Evolutionary conservation across 2,329 filamentous ascomycete species (phyloP), one percentile per base, ranked within the genome.

Genomic region (Madurella mycetomatis): DNA sequence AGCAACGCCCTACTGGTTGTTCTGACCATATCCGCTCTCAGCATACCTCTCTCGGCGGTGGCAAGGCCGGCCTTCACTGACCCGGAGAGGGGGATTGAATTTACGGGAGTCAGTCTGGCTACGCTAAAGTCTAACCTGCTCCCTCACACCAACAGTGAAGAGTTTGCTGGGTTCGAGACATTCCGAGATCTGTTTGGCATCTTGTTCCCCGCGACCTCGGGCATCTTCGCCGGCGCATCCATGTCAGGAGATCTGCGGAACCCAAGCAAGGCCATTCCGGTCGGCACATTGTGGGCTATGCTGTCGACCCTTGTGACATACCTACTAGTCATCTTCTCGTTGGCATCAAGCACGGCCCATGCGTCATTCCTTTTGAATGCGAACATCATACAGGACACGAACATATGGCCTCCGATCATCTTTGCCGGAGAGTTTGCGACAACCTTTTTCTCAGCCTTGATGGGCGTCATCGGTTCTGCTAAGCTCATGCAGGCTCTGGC

Each of bases 181-280:
- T 95, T 91, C 61, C 86, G 91, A 57, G 84, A 90, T 61, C 74
- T 95, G 9, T 95, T 95, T 71, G 91, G 90, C 2, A 90, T 95
- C 58, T 73, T 95, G 1, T 95, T 94, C 63, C 89, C 90, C 37
- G 83, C 84, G 2, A 86, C 83, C 2, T 81, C 82, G 5, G 78
- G 80, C 19, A 84, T 82, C 58, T 81, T 82, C 67, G 79, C 83
- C 55, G 91, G 91, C 16, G 90, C 90, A 7, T 92, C 88, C 62
- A 95, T 95, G 90, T 95, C 90, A 8, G 90, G 90, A 16, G 90
- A 95, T 66, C 71, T 95, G 47, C 87, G 82, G 58, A 86, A 90
- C 59, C 90, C 90, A 0, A 92, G 88, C 75, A 89, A 85, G 68
- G 83, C 89, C 1, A 95, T 95, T 50, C 90, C 90, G 0, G 86